Base-by-base conservation (phyloP, 371 early-diverging fungal species). In the Smittium culicis region DNA sequence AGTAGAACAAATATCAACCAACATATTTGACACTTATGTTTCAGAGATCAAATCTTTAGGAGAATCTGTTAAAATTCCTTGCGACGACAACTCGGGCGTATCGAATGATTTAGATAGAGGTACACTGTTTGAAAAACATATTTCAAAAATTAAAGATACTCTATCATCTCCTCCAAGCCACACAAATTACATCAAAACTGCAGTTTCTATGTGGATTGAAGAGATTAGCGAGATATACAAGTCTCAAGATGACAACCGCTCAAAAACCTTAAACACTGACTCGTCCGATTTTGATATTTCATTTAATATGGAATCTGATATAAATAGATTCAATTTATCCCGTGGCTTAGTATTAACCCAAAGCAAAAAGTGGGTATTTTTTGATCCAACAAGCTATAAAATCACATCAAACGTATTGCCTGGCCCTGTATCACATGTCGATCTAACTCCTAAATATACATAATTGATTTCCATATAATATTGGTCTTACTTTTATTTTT, bases 11-110 rank as follows among this genome's bases (percentile, higher is more conserved):
- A 1, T 67, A 63, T 35, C 34, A 69, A 61, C 61, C 63, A 16
- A 61, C 20, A 45, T 45, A 55, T 17, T n/a, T 70, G 25, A 34
- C 68, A n/a, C 45, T 27, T 0, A 20, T 64, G 54, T 67, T 58
- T 54, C 31, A 45, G 65, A 24, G n/a, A 16, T 24, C 63, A 34
- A 28, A 29, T 63, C 14, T 3, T 33, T 11, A 60, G 28, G 25
- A 54, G 28, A 71, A 75, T 5, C 60, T 76, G 65, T 59, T 57
- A 25, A 74, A 72, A 74, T 72, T 67, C 8, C 34, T 68, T n/a
- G 69, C 74, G 32, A 33, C n/a, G 33, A 45, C 5, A 45, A 45
- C 20, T 45, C 45, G 20, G 5, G 20, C 45, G 20, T 11, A 45
- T 45, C 45, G 11, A 5, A 45, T 20, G 20, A 20, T 45, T 5